Conservation (phyloP, 179 eudicot genomes). For the Spergularia azorica region DNA sequence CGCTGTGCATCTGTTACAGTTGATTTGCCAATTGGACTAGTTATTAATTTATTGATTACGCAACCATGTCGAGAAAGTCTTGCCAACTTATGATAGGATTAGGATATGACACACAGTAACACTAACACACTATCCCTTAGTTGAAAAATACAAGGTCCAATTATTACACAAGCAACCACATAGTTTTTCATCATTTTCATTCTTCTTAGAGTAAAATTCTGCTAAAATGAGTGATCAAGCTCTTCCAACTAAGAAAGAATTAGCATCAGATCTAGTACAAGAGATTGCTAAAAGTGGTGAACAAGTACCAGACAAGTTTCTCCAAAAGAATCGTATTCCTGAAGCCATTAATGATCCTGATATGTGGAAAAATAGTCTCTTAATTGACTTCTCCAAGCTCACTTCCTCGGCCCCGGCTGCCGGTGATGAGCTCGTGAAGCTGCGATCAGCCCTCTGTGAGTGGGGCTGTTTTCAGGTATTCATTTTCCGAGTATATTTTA, state of each 20-base stretch:
- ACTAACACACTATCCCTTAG: background rate
- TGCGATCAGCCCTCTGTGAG: constrained; percentile 35
- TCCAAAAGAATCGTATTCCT: constrained; percentile 19
- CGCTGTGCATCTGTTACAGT: too few species aligned
- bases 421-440: constrained; percentile 23
- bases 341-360: background rate
- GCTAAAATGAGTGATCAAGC: background rate
- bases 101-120: too few species aligned
- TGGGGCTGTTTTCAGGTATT: constrained; percentile 45
- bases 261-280: constrained; percentile 4
- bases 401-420: constrained; percentile 9
- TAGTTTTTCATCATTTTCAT: too few species aligned
- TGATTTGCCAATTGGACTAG: too few species aligned
- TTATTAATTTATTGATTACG: too few species aligned
- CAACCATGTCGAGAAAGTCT: too few species aligned
- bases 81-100: too few species aligned
- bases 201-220: too few species aligned
- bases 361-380: constrained; percentile 24
- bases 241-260: background rate
- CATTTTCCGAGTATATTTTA: too few species aligned
- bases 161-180: too few species aligned
- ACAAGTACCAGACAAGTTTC: constrained; percentile 27
- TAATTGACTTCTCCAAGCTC: constrained; percentile 28
- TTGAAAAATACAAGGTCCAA: background rate
- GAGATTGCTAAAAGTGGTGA: background rate